Evolutionary conservation across 768 basidiomycete species (phyloP).

Genomic region (Mycena belliarum): DNA sequence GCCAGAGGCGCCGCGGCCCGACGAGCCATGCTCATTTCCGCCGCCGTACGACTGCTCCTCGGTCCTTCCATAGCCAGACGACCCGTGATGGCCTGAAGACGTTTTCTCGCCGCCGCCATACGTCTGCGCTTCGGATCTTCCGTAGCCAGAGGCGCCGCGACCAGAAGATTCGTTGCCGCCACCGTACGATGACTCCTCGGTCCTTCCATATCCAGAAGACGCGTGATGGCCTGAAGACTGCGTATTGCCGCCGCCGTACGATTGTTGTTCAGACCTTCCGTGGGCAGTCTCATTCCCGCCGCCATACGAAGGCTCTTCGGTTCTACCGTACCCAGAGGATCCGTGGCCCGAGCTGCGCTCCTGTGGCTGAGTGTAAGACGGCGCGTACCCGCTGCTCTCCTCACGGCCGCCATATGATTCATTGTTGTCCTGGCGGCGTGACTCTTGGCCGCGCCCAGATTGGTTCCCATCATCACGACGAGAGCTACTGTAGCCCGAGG

Average conservation of each 20-base stretch:
- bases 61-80: conserved; percentile 20
- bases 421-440: conserved; percentile 9
- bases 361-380: conserved; percentile 6
- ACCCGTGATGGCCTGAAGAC: background rate
- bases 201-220: background rate
- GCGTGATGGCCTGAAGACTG: too few relatives aligned
- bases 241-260: too few relatives aligned
- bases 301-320: background rate
- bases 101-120: background rate
- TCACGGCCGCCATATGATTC: conserved; percentile 8
- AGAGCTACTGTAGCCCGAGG: conserved; percentile 23
- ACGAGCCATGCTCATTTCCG: conserved; percentile 22
- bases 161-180: conserved; percentile 5
- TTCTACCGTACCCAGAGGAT: conserved; percentile 5
- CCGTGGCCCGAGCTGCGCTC: background rate
- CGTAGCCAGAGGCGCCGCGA: background rate
- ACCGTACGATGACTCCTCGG: background rate
- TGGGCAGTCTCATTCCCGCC: background rate
- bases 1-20: conserved; percentile 11
- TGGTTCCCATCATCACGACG: conserved; percentile 3
- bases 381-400: conserved; percentile 1
- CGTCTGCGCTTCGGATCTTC: background rate
- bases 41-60: conserved; percentile 19
- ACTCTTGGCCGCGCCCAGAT: background rate
- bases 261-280: background rate